A percentile compares a stretch with the other conserved stretches of the same genome.
Evolutionary conservation across 192 early-diverging fungal genomes (phyloP).

Genomic region (Coemansia sp.): DNA sequence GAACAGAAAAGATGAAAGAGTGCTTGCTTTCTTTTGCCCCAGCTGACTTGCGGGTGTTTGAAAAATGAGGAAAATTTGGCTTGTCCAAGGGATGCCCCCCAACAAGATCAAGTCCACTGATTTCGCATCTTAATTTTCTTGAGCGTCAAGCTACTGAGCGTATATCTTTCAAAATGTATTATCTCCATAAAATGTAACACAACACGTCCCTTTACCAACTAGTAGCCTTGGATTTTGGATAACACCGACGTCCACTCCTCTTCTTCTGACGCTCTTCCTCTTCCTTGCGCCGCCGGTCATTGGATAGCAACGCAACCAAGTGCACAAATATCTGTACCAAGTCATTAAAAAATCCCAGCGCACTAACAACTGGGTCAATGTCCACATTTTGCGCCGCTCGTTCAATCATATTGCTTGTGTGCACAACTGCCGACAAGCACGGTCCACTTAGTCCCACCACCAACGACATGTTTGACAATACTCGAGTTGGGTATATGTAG

Average conservation of each 20-base stretch:
- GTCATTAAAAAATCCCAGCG: constrained; percentile 30
- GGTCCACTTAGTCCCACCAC: constrained; percentile 10
- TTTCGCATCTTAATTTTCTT: background rate
- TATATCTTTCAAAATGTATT: too few species aligned
- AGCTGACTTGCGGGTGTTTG: background rate
- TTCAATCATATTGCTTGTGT: constrained; percentile 31
- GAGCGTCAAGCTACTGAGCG: too few species aligned
- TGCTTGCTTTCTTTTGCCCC: background rate
- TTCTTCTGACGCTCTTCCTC: background rate
- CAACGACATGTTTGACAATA: constrained; percentile 12
- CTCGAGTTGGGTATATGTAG: constrained; percentile 18
- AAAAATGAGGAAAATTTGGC: background rate
- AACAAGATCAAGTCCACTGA: background rate
- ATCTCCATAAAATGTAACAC: too few species aligned
- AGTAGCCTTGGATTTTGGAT: too few species aligned
- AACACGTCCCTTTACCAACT: too few species aligned
- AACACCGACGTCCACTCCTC: too few species aligned
- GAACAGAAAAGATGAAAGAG: background rate
- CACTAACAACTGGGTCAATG: constrained; percentile 20
- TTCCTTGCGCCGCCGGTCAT: constrained; percentile 14
- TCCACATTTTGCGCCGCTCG: constrained; percentile 6
- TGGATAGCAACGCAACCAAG: constrained; percentile 11
- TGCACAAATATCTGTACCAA: constrained; percentile 21
- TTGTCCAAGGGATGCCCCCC: background rate
- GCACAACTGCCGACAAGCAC: constrained; percentile 26